These are phyloP conservation scores for Suillus occidentalis DNA, from an alignment of 768 basidiomycete genomes.

Conservation along the genomic window DNA sequence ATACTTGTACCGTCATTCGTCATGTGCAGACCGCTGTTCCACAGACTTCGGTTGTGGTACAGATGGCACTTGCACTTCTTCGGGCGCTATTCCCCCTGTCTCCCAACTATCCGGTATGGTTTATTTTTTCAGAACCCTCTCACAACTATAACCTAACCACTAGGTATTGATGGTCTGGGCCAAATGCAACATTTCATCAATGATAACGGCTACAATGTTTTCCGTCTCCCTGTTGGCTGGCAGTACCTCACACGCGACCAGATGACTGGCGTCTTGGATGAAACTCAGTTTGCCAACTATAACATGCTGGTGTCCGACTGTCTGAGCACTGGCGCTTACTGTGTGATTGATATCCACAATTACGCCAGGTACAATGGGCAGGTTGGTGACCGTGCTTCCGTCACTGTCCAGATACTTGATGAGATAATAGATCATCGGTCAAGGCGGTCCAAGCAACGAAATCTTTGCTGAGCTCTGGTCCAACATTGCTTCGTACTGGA, in stretches of 20 bases:
- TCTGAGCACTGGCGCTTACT: conserved; percentile 49
- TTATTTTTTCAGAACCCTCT: background rate
- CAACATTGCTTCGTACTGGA: conserved; percentile 51
- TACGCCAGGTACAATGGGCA: conserved; percentile 56
- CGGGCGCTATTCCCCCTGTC: conserved; percentile 45
- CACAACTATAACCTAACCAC: background rate
- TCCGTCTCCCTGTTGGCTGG: conserved; percentile 64
- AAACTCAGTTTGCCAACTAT: conserved; percentile 47
- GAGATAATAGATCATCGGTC: conserved; percentile 52
- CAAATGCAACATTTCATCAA: conserved; percentile 64
- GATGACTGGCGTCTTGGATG: conserved; percentile 40
- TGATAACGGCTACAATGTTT: conserved; percentile 53
- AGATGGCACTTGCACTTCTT: conserved; percentile 43
- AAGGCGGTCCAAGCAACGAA: conserved; percentile 58
- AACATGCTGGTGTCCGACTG: conserved; percentile 44
- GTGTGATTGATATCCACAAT: conserved; percentile 61
- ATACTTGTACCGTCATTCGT: background rate
- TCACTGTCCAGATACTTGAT: background rate
- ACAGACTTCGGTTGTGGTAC: conserved; percentile 48
- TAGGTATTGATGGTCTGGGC: conserved; percentile 28
- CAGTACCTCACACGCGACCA: conserved; percentile 47
- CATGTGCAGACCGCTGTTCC: background rate
- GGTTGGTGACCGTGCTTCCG: conserved; percentile 22
- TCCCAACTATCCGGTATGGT: conserved; percentile 41
- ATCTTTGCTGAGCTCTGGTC: conserved; percentile 55